Evolutionary conservation across 1,284 basidiomycete genomes (phyloP).

Genomic region (Malassezia pachydermatis): DNA sequence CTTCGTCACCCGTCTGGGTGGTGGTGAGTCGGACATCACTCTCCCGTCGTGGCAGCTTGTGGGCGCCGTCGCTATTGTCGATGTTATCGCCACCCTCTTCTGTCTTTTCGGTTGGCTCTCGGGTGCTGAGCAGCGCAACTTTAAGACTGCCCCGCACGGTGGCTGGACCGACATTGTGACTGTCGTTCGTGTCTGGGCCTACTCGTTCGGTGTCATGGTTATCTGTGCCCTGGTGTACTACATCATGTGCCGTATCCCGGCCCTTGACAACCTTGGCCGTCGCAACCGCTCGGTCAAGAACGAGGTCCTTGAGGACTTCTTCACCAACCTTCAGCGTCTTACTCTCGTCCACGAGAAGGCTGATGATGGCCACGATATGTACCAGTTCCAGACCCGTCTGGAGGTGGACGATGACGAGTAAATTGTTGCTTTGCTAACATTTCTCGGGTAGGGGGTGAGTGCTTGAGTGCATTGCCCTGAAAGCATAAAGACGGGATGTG

Average conservation of each 20-base stretch:
- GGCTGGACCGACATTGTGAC: constrained; percentile 54
- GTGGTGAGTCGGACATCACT: constrained; percentile 48
- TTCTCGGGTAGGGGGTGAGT: too few relatives aligned
- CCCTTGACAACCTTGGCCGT: constrained; percentile 53
- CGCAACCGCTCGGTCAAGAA: constrained; percentile 51
- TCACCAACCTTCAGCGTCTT: constrained; percentile 52
- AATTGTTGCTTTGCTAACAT: too few relatives aligned
- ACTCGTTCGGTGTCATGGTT: constrained; percentile 53
- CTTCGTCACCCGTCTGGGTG: constrained; percentile 51
- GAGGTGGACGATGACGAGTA: constrained; percentile 47
- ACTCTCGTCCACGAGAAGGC: constrained; percentile 53
- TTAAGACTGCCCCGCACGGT: constrained; percentile 47
- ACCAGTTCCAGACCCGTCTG: constrained; percentile 45
- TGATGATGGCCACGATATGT: constrained; percentile 42
- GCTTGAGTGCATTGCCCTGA: too few relatives aligned
- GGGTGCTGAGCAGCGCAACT: constrained; percentile 50
- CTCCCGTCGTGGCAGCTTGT: constrained; percentile 53
- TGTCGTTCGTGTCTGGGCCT: constrained; percentile 53
- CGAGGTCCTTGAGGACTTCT: constrained; percentile 52
- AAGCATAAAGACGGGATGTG: background rate
- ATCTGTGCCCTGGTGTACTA: constrained; percentile 52
- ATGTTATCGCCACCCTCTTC: constrained; percentile 54
- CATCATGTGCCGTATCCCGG: constrained; percentile 50
- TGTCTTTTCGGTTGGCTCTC: constrained; percentile 55
- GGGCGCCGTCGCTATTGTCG: constrained; percentile 53